Evolutionary conservation across 179 eudicot genomes (phyloP), one percentile per base, ranked within the genome.

Genomic region (Silene vulgaris): DNA sequence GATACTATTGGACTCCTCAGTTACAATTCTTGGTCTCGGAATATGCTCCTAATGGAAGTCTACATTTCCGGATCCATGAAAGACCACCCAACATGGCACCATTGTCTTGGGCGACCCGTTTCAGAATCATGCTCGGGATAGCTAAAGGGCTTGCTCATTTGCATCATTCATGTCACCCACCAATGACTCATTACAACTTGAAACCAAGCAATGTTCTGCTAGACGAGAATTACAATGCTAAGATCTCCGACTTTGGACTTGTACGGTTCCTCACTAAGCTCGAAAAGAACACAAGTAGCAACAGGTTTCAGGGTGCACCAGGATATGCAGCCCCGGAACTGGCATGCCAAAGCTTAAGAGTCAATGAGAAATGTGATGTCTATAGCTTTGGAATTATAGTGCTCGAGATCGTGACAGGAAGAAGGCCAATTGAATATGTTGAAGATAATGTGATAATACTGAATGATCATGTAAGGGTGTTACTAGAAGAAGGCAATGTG

Each of bases 321-420:
- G 99, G 99, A 0, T 96, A 96, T 74, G 88, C 90, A 67, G 99
- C 97, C 1, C 99, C 99, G 0, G 99, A 96, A 80, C 56, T 96
- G 45, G 91, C 96, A 0, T 96, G 99, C 82, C 96, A 90, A 85
- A 91, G 96, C 85, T 72, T 90, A 40, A 86, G 96, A 78, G 90
- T 96, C 48, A 90, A 90, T 6, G 99, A 96, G 74, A 96, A 96
- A 62, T 93, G 99, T 45, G 99, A 96, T 19, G 89, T 96, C 0
- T 96, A 86, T 67, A 92, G 98, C 5, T 96, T 84, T 11, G 99
- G 99, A 0, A 91, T 93, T 8, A 63, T 91, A 85, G 81, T 87
- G 0, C 91, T 96, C 9, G 99, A 93, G 82, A 78, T 93, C 1
- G 88, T 96, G 72, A 91, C 99, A 5, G 99, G 98, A 14, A 86